Evolutionary conservation across 352 stramenopile genomes (phyloP), one percentile per base, ranked within the genome.

Genomic region (Globisporangium okanoganense): DNA sequence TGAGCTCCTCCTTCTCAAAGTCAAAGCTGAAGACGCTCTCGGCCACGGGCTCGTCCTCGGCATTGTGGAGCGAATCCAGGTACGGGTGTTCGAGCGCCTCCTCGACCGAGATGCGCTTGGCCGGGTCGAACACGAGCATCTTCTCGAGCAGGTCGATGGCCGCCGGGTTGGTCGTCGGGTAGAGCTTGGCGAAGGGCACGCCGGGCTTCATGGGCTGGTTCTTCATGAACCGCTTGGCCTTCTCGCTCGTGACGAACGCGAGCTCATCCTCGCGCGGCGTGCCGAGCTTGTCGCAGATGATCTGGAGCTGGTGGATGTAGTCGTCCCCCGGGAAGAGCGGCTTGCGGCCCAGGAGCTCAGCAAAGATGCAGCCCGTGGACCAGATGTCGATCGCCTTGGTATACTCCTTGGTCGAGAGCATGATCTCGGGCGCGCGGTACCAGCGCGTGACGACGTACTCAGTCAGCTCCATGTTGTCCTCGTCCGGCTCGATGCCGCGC

Each of bases 231-330:
- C 83, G 77, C 33, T 76, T 82, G 16, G 88, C 85, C 62, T 87
- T 94, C 43, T 98, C 86, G 60, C 90, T 97, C 33, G 87, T 95
- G 49, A 98, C 86, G 65, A 97, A 98, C 61, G 95, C 77, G 22
- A 98, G 62, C 33, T 97, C 92, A 0, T 87, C 85, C 48, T 98
- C 81, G 27, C 70, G 71, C 12, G 89, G 88, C 43, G 86, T 96
- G 36, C 92, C 92, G 36, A 98, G 79, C 58, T 96, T 94, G 58
- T 97, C 87, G 63, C 84, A 95, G 58, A 98, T 98, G 68, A 98
- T 94, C 75, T 97, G 87, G 48, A 99, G 93, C 76, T 99, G 97
- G 74, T 99, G 93, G 73, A 99, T 99, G 75, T 99, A 99, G 74
- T 99, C 97, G 56, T 99, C 94, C 1, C 92, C 92, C 6, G 90